These are phyloP conservation scores for Pezicula neosporulosa DNA, from an alignment of 2,329 filamentous ascomycete genomes.

Conservation along the genomic window DNA sequence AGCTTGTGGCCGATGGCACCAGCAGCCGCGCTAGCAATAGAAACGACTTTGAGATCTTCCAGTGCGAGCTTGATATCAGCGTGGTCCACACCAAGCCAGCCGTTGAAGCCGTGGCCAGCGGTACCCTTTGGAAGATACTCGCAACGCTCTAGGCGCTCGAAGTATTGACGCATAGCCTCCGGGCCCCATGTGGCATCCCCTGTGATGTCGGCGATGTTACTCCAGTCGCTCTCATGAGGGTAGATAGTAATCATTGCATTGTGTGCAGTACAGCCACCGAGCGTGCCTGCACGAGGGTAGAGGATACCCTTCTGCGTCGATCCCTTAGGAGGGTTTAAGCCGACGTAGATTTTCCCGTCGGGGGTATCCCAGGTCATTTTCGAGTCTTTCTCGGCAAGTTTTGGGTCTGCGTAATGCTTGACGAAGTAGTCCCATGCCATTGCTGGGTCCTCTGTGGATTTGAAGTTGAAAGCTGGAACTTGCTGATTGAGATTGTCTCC, in stretches of 20 bases:
- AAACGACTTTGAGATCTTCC: constrained; percentile 13
- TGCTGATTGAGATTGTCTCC: constrained; percentile 35
- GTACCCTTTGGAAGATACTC: constrained; percentile 35
- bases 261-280: constrained; percentile 33
- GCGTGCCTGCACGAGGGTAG: constrained; percentile 34
- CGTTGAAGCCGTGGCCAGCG: constrained; percentile 38
- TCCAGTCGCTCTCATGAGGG: constrained; percentile 39
- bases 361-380: constrained; percentile 33
- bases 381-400: constrained; percentile 39
- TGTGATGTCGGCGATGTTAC: constrained; percentile 35
- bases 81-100: constrained; percentile 27
- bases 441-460: constrained; percentile 40
- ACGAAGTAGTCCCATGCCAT: constrained; percentile 53
- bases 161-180: constrained; percentile 37
- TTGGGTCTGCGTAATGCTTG: constrained; percentile 44
- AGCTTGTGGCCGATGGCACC: constrained; percentile 10
- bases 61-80: constrained; percentile 7
- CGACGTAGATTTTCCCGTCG: constrained; percentile 15
- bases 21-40: constrained; percentile 15
- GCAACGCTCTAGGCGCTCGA: constrained; percentile 39
- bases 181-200: constrained; percentile 40
- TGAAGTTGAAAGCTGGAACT: constrained; percentile 42
- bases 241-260: constrained; percentile 36
- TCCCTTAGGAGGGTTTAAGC: constrained; percentile 28
- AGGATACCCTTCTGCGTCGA: constrained; percentile 30